Conservation (phyloP, 805 yeast genomes). For the Yarrowia alimentaria region DNA sequence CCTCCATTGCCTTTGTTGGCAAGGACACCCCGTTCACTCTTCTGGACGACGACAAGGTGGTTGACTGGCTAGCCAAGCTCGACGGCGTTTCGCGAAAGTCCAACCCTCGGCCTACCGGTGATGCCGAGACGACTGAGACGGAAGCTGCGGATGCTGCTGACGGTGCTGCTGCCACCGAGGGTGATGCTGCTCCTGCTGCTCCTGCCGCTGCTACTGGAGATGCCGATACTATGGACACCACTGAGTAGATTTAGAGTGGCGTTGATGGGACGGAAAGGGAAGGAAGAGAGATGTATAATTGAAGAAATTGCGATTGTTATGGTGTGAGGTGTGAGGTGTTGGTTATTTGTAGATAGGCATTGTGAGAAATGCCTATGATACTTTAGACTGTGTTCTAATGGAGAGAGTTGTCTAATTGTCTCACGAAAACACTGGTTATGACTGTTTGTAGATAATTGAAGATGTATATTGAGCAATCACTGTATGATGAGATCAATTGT, state of each 20-base stretch:
- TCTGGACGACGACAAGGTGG: slow-evolving; percentile 84
- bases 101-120: slow-evolving; percentile 37
- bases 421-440: too few species aligned
- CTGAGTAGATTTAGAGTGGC: slow-evolving; percentile 3
- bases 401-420: too few species aligned
- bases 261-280: neutral
- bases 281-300: neutral
- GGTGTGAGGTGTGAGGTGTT: too few species aligned
- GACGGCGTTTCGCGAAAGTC: slow-evolving; percentile 62
- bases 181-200: slow-evolving; percentile 17
- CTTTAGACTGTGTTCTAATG: too few species aligned
- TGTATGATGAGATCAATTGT: too few species aligned
- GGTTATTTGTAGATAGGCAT: too few species aligned
- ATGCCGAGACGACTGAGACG: slow-evolving; percentile 31
- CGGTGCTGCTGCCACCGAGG: slow-evolving; percentile 8
- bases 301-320: too few species aligned
- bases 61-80: slow-evolving; percentile 74
- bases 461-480: too few species aligned
- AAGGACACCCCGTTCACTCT: slow-evolving; percentile 67
- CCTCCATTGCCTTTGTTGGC: slow-evolving; percentile 93
- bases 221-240: slow-evolving; percentile 26
- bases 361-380: too few species aligned
- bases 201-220: slow-evolving; percentile 1
- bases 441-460: too few species aligned
- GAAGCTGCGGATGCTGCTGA: slow-evolving; percentile 14